Evolutionary conservation across 208 protist species (phyloP).

Genomic region (Crithidia sp.): DNA sequence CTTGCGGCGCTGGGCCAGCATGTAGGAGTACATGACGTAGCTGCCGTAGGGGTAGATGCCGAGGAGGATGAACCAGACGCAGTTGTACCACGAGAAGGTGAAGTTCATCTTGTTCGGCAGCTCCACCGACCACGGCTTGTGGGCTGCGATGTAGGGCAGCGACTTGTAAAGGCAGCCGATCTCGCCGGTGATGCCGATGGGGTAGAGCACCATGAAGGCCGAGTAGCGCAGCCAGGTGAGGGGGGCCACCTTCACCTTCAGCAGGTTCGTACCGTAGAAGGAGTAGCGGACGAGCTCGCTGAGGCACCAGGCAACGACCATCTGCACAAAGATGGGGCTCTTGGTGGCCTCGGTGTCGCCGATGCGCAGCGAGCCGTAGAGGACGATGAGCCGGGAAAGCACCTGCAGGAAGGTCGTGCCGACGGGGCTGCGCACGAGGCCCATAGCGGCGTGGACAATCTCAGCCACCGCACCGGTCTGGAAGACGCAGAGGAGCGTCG

Average conservation of each 20-base stretch:
- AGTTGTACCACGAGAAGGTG: constrained; percentile 81
- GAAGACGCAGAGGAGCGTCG: constrained; percentile 67
- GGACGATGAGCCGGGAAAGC: constrained; percentile 80
- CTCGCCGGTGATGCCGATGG: constrained; percentile 89
- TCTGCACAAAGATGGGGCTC: constrained; percentile 66
- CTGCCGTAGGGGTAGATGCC: constrained; percentile 80
- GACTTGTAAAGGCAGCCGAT: constrained; percentile 82
- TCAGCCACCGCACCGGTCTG: constrained; percentile 88
- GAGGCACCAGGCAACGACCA: constrained; percentile 84
- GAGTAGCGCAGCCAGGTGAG: constrained; percentile 92
- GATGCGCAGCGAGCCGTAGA: constrained; percentile 81
- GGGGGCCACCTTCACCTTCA: constrained; percentile 37
- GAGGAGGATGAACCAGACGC: constrained; percentile 72
- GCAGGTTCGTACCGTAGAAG: constrained; percentile 80
- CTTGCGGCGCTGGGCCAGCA: constrained; percentile 88
- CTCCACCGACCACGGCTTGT: constrained; percentile 73
- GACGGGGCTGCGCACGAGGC: constrained; percentile 81
- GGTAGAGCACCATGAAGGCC: constrained; percentile 91
- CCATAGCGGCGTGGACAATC: constrained; percentile 78
- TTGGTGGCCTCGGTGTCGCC: constrained; percentile 49
- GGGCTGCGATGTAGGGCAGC: constrained; percentile 62
- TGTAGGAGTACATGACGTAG: constrained; percentile 92
- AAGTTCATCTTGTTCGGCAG: constrained; percentile 85
- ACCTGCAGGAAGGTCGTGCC: constrained; percentile 89
- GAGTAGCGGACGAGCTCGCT: constrained; percentile 91